phyloP scores from a whole-genome alignment of 345 rosid species.

The Microcos paniculata region DNA sequence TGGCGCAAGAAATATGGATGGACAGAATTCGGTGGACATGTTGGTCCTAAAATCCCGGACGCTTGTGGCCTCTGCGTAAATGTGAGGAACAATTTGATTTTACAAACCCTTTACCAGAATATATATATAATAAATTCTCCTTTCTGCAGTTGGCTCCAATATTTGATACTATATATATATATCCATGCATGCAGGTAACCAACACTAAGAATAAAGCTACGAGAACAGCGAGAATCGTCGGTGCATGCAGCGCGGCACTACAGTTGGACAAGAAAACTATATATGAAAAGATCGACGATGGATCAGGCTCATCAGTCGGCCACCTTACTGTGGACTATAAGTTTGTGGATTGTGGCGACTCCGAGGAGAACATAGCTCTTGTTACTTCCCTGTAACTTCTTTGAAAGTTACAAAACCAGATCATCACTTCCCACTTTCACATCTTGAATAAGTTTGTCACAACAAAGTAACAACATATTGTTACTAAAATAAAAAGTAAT shows the following conservation, averaged over 20 bases:
- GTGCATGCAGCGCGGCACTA: conserved; percentile 27
- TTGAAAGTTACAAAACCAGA: too few species aligned
- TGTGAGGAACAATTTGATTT: too few species aligned
- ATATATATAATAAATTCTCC: too few species aligned
- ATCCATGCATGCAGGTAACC: conserved; percentile 31
- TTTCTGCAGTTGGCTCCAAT: too few species aligned
- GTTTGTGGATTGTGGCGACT: conserved; percentile 33
- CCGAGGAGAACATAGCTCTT: too few species aligned
- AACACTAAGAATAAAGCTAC: conserved; percentile 30
- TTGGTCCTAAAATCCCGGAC: conserved; percentile 47
- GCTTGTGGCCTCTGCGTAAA: conserved; percentile 53
- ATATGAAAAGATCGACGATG: neutral
- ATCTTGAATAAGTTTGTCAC: too few species aligned
- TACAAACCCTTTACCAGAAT: too few species aligned
- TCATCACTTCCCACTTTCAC: too few species aligned
- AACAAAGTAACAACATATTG: too few species aligned
- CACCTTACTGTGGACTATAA: conserved; percentile 41
- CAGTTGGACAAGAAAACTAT: neutral
- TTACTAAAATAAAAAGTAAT: too few species aligned
- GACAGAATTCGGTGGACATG: conserved; percentile 60
- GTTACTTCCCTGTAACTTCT: too few species aligned
- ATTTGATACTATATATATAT: too few species aligned
- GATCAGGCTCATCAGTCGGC: conserved; percentile 37
- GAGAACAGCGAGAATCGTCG: conserved; percentile 39
- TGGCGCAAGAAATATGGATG: conserved; percentile 65